Evolutionary conservation across 2,329 filamentous ascomycete genomes (phyloP).

Genomic region (Rosellinia necatrix): DNA sequence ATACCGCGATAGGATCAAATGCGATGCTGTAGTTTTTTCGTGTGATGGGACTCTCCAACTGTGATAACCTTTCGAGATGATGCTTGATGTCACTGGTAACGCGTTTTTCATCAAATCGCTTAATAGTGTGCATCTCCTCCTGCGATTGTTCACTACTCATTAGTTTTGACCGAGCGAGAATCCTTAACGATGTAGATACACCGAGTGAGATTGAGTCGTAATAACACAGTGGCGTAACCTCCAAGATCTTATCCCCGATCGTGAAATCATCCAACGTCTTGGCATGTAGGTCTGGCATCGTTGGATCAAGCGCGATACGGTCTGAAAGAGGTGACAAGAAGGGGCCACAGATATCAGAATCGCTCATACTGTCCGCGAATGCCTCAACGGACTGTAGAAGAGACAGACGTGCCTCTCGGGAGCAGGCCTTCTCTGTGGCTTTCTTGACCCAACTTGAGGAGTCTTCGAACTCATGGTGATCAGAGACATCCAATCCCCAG

Average conservation of each 20-base stretch:
- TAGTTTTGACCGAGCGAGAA: conserved; percentile 38
- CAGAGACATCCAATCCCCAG: conserved; percentile 68
- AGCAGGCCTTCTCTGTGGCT: conserved; percentile 4
- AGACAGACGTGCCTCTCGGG: conserved; percentile 34
- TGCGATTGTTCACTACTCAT: not conserved
- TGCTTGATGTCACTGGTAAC: conserved; percentile 42
- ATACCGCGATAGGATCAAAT: conserved; percentile 63
- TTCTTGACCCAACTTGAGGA: conserved; percentile 43
- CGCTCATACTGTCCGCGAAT: conserved; percentile 66
- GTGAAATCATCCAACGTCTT: conserved; percentile 57
- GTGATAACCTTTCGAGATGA: conserved; percentile 40
- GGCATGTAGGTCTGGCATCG: conserved; percentile 59
- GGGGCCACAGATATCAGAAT: conserved; percentile 64
- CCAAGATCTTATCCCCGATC: conserved; percentile 53
- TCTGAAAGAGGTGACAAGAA: conserved; percentile 50
- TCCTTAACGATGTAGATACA: conserved; percentile 43
- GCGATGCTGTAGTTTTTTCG: conserved; percentile 61
- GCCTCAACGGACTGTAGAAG: conserved; percentile 56
- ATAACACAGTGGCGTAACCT: conserved; percentile 46
- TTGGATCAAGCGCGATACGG: conserved; percentile 61
- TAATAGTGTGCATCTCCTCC: not conserved
- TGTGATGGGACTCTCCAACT: conserved; percentile 40
- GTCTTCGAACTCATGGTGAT: conserved; percentile 55
- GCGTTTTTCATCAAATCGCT: conserved; percentile 30
- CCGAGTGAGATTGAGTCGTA: conserved; percentile 41